Percentiles rank a stretch among this genome's conserved stretches.
Conservation (phyloP, 208 protist species). For the Leishmania amazonensis region DNA sequence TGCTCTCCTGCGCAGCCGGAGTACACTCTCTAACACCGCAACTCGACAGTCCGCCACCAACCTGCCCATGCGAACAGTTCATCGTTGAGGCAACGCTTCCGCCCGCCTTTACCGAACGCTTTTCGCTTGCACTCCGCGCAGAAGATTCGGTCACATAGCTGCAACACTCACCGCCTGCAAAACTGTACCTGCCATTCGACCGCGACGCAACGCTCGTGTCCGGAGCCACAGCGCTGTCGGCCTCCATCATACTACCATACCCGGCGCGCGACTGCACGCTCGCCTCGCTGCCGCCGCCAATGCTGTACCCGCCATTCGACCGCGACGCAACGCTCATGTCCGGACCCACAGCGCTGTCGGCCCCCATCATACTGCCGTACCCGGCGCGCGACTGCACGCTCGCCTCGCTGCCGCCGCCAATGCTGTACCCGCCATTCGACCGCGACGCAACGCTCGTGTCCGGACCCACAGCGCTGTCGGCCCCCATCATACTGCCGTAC, state of each 20-base stretch:
- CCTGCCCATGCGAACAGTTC: no score
- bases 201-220: not conserved
- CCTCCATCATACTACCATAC: slow-evolving; percentile 28
- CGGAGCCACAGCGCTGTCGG: slow-evolving; percentile 6
- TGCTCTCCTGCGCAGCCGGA: no score
- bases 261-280: not conserved
- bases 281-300: not conserved
- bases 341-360: not conserved
- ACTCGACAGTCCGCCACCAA: no score
- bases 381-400: not conserved
- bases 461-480: no score
- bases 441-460: no score
- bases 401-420: no score
- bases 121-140: no score
- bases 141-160: not conserved
- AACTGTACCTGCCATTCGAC: slow-evolving; percentile 10
- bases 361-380: slow-evolving; percentile 29
- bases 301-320: slow-evolving; percentile 6
- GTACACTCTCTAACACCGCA: no score
- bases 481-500: no score
- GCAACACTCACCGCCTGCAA: not conserved
- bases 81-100: no score
- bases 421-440: no score
- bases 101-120: no score
- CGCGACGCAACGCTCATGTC: not conserved